phyloP scores from a whole-genome alignment of 73 alveolate genomes.

The Paramecium pentaurelia region DNA sequence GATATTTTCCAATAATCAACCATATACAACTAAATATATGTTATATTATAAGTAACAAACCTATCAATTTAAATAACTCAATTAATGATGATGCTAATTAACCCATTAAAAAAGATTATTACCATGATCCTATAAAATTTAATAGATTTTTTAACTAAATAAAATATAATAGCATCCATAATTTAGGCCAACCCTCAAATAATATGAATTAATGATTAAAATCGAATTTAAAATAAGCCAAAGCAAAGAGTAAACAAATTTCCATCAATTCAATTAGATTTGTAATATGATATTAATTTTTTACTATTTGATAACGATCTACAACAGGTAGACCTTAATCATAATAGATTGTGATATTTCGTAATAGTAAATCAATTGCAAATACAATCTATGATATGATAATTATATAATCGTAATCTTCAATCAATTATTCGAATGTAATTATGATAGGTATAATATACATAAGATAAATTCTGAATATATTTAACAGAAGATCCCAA shows the following conservation, averaged over 20 bases:
- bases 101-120: neutral
- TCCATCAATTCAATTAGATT: neutral
- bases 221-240: neutral
- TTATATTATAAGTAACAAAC: neutral
- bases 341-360: neutral
- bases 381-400: neutral
- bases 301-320: neutral
- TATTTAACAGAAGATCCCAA: neutral
- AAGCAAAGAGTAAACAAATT: neutral
- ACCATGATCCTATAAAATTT: neutral
- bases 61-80: neutral
- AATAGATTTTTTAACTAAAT: neutral
- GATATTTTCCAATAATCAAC: constrained; percentile 17
- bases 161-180: neutral
- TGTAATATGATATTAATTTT: neutral
- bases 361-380: neutral
- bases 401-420: neutral
- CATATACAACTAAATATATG: constrained; percentile 43
- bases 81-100: neutral
- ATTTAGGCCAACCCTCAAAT: constrained; percentile 40
- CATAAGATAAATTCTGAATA: neutral
- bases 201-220: neutral
- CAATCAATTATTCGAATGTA: neutral
- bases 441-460: neutral
- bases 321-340: constrained; percentile 37